phyloP scores from a whole-genome alignment of 2,329 filamentous ascomycete genomes.

The Zasmidium citrigriseum region DNA sequence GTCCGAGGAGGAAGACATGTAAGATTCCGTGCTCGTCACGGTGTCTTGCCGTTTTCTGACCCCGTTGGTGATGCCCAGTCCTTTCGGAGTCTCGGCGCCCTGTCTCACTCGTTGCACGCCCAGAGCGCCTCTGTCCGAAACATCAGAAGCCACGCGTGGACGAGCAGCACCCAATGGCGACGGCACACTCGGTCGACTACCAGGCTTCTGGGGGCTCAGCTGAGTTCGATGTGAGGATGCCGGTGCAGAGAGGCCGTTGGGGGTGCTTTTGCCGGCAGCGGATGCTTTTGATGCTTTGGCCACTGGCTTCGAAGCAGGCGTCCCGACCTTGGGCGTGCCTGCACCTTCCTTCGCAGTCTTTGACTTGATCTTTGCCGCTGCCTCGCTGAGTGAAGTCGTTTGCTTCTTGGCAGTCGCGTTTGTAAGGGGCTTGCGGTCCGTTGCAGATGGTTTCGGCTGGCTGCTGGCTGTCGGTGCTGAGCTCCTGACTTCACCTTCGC shows the following conservation, averaged over 20 bases:
- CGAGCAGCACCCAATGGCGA: constrained; percentile 64
- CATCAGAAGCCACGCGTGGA: constrained; percentile 61
- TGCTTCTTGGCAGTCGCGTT: constrained; percentile 21
- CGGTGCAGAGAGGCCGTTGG: constrained; percentile 27
- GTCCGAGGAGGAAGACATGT: constrained; percentile 18
- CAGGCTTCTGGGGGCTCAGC: constrained; percentile 39
- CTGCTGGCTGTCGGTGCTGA: constrained; percentile 21
- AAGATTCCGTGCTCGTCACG: constrained; percentile 28
- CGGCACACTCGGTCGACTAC: constrained; percentile 61
- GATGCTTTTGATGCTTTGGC: constrained; percentile 19
- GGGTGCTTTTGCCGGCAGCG: constrained; percentile 29
- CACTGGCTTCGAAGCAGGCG: constrained; percentile 7
- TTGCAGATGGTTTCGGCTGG: constrained; percentile 20
- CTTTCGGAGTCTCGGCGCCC: constrained; percentile 44
- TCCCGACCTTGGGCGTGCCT: constrained; percentile 13
- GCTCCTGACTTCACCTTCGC: constrained; percentile 38
- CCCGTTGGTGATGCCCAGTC: constrained; percentile 43
- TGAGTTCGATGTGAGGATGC: constrained; percentile 35
- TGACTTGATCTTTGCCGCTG: constrained; percentile 17
- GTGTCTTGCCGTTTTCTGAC: constrained; percentile 35
- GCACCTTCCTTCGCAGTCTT: constrained; percentile 13
- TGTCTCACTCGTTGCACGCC: constrained; percentile 28
- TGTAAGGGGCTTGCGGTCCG: constrained; percentile 15
- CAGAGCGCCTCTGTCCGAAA: constrained; percentile 34
- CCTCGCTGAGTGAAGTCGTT: constrained; percentile 23